phyloP scores from a whole-genome alignment of 495 filamentous ascomycete genomes.

The Beverwykella pulmonaria region DNA sequence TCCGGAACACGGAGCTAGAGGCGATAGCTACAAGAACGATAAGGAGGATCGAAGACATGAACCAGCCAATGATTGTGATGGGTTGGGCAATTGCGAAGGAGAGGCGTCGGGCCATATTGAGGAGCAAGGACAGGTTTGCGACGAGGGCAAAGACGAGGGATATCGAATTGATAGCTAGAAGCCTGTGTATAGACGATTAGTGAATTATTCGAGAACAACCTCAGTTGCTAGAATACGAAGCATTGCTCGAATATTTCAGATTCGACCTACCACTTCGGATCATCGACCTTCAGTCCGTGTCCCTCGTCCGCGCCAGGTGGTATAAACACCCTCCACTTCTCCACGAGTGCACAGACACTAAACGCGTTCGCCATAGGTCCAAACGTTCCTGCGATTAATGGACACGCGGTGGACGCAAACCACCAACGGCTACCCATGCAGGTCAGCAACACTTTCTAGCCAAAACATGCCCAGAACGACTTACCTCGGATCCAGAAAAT shows the following conservation, averaged over 20 bases:
- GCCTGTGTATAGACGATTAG: slow-evolving; percentile 48
- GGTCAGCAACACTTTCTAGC: too few relatives aligned
- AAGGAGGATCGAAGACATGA: slow-evolving; percentile 68
- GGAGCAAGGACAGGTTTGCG: slow-evolving; percentile 70
- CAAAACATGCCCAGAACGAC: background rate
- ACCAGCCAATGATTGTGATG: slow-evolving; percentile 66
- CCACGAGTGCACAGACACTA: slow-evolving; percentile 74
- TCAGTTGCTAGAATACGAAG: too few relatives aligned
- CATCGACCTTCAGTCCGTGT: slow-evolving; percentile 57
- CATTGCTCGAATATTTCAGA: slow-evolving; percentile 10
- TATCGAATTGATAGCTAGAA: slow-evolving; percentile 70
- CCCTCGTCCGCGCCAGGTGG: slow-evolving; percentile 53
- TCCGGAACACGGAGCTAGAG: slow-evolving; percentile 52
- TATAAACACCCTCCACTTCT: slow-evolving; percentile 70
- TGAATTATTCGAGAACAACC: background rate
- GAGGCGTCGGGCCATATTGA: slow-evolving; percentile 72
- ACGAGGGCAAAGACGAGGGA: slow-evolving; percentile 70
- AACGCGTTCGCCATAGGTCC: slow-evolving; percentile 84
- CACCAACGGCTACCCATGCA: slow-evolving; percentile 67
- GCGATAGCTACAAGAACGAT: slow-evolving; percentile 62
- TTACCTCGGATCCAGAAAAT: slow-evolving; percentile 61
- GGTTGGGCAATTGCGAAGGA: slow-evolving; percentile 62
- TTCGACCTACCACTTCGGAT: slow-evolving; percentile 67
- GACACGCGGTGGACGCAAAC: slow-evolving; percentile 81
- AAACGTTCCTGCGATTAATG: slow-evolving; percentile 79